Conservation (phyloP, 371 early-diverging fungal species). For the Zychaea mexicana region DNA sequence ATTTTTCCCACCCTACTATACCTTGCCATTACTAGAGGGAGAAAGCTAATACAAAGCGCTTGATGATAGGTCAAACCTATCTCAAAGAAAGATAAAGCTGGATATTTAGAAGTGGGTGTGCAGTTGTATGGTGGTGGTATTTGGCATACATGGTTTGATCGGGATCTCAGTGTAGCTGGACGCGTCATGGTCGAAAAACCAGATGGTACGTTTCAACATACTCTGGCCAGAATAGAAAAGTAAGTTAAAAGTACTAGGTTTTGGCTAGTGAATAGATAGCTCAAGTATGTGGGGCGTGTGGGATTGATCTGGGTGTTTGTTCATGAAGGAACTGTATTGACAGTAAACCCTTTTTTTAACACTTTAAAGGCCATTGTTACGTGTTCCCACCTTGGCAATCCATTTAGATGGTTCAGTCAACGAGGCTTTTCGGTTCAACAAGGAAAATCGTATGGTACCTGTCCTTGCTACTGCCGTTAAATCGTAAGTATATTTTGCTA, state of each 20-base stretch:
- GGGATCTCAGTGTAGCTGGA: conserved; percentile 96
- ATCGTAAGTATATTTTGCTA: background rate
- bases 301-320: background rate
- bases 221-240: conserved; percentile 77
- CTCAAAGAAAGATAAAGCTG: conserved; percentile 81
- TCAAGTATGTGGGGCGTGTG: background rate
- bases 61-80: conserved; percentile 84
- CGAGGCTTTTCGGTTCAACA: conserved; percentile 87
- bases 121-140: conserved; percentile 94
- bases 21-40: no score
- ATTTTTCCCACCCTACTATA: no score
- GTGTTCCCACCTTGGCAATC: conserved; percentile 96
- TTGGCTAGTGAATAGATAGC: no score
- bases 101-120: conserved; percentile 91
- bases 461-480: conserved; percentile 72
- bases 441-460: conserved; percentile 90
- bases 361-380: conserved; percentile 73
- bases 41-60: background rate
- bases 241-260: conserved; percentile 20
- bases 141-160: conserved; percentile 99
- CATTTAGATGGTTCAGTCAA: conserved; percentile 88
- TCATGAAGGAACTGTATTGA: background rate
- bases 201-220: conserved; percentile 72
- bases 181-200: conserved; percentile 82
- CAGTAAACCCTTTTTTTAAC: background rate